These are phyloP conservation scores for Naumovozyma castellii DNA, from an alignment of 805 yeast genomes.

Conservation along the genomic window DNA sequence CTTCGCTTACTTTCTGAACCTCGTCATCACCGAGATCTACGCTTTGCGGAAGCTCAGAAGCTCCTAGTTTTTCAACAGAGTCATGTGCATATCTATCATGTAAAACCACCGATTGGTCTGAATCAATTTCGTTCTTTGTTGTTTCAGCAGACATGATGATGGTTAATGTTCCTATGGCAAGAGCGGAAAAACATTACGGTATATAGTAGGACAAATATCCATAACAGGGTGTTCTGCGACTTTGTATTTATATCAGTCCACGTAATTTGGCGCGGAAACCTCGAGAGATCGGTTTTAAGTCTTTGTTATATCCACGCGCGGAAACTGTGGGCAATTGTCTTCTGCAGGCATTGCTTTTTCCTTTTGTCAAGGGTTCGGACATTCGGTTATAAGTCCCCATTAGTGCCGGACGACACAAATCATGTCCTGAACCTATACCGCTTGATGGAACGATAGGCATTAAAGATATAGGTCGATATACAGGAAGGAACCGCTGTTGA, in stretches of 20 bases:
- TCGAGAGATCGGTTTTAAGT: neutral
- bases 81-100: neutral
- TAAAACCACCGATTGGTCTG: neutral
- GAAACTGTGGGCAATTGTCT: too few relatives aligned
- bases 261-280: too few relatives aligned
- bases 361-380: too few relatives aligned
- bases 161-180: too few relatives aligned
- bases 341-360: too few relatives aligned
- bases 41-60: neutral
- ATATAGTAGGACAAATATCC: too few relatives aligned
- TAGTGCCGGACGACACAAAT: neutral
- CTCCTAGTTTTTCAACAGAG: neutral
- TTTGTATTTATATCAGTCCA: too few relatives aligned
- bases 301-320: neutral
- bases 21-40: neutral
- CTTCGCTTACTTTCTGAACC: neutral
- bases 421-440: too few relatives aligned
- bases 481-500: slow-evolving; percentile 25
- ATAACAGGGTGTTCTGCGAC: too few relatives aligned
- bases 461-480: slow-evolving; percentile 29
- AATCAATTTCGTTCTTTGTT: neutral
- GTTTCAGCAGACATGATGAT: too few relatives aligned
- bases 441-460: too few relatives aligned
- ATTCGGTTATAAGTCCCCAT: neutral
- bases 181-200: too few relatives aligned